Evolutionary conservation across 352 stramenopile species (phyloP).

Genomic region (Globisporangium radiosum): DNA sequence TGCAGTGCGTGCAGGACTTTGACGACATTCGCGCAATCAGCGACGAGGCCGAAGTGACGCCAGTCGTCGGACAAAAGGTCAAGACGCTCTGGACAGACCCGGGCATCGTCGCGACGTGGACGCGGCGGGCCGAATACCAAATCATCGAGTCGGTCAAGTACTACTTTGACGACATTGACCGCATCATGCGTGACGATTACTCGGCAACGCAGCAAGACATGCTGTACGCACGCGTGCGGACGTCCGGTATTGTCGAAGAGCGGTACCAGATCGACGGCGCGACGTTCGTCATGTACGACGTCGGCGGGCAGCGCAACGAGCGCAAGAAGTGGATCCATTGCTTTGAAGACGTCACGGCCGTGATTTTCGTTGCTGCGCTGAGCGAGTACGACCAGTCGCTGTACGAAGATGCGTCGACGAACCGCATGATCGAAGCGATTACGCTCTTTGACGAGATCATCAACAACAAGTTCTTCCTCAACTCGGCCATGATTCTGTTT

Average conservation of each 20-base stretch:
- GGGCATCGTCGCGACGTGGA: constrained; percentile 87
- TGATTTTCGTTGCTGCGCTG: constrained; percentile 96
- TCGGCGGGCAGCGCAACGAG: constrained; percentile 95
- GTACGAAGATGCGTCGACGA: constrained; percentile 91
- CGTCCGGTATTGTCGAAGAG: constrained; percentile 94
- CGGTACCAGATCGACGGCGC: constrained; percentile 93
- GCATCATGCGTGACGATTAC: constrained; percentile 92
- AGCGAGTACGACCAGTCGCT: constrained; percentile 94
- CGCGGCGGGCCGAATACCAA: constrained; percentile 90
- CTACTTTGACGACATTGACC: constrained; percentile 95
- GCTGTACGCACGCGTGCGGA: constrained; percentile 93
- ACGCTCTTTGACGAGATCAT: constrained; percentile 94
- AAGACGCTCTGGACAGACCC: constrained; percentile 93
- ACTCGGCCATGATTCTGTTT: constrained; percentile 95
- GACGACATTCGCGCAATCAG: constrained; percentile 73
- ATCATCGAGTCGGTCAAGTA: constrained; percentile 97
- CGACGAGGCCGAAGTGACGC: constrained; percentile 87
- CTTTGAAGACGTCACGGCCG: constrained; percentile 94
- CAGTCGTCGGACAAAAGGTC: constrained; percentile 86
- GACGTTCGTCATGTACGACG: constrained; percentile 97
- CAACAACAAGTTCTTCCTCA: constrained; percentile 92
- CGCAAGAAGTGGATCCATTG: constrained; percentile 97
- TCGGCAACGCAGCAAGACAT: constrained; percentile 93
- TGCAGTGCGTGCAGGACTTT: constrained; percentile 69
- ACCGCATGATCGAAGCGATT: constrained; percentile 94